Evolutionary conservation across 495 filamentous ascomycete genomes (phyloP).

Genomic region (Chaetomium tenue): DNA sequence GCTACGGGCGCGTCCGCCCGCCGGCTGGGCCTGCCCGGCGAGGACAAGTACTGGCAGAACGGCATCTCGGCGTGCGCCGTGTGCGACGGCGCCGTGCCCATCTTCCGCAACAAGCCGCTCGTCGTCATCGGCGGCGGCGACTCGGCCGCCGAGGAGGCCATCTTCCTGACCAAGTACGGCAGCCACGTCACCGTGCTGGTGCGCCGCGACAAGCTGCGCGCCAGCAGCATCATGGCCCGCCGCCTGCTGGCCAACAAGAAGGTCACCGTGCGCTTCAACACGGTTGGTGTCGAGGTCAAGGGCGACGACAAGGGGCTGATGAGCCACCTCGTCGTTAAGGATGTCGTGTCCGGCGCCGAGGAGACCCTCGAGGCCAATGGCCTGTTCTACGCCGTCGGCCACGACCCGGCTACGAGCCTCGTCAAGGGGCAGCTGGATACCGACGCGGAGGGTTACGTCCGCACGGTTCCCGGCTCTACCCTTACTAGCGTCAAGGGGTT

Average conservation of each 20-base stretch:
- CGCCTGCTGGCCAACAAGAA: slow-evolving; percentile 80
- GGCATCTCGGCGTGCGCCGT: slow-evolving; percentile 96
- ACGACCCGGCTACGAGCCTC: slow-evolving; percentile 85
- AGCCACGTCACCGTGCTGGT: slow-evolving; percentile 92
- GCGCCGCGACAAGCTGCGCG: slow-evolving; percentile 77
- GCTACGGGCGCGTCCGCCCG: slow-evolving; percentile 92
- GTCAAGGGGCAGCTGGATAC: slow-evolving; percentile 84
- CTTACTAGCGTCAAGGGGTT: slow-evolving; percentile 87
- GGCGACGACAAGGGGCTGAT: slow-evolving; percentile 84
- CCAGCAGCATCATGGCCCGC: slow-evolving; percentile 88
- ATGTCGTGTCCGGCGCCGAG: slow-evolving; percentile 71
- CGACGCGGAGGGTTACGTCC: slow-evolving; percentile 82
- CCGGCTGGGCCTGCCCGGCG: slow-evolving; percentile 77
- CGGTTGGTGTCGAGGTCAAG: slow-evolving; percentile 73
- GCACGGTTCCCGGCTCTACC: slow-evolving; percentile 85
- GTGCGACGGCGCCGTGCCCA: slow-evolving; percentile 95
- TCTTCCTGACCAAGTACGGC: slow-evolving; percentile 97
- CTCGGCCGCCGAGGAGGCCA: slow-evolving; percentile 94
- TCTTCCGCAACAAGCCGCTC: slow-evolving; percentile 93
- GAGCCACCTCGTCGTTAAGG: slow-evolving; percentile 76
- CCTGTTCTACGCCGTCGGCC: slow-evolving; percentile 95
- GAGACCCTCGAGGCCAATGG: slow-evolving; percentile 85
- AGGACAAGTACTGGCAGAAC: slow-evolving; percentile 94
- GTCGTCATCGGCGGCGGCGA: slow-evolving; percentile 97
- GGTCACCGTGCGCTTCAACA: slow-evolving; percentile 83